Evolutionary conservation across 495 filamentous ascomycete species (phyloP).

Genomic region (Penicillium argentinense): DNA sequence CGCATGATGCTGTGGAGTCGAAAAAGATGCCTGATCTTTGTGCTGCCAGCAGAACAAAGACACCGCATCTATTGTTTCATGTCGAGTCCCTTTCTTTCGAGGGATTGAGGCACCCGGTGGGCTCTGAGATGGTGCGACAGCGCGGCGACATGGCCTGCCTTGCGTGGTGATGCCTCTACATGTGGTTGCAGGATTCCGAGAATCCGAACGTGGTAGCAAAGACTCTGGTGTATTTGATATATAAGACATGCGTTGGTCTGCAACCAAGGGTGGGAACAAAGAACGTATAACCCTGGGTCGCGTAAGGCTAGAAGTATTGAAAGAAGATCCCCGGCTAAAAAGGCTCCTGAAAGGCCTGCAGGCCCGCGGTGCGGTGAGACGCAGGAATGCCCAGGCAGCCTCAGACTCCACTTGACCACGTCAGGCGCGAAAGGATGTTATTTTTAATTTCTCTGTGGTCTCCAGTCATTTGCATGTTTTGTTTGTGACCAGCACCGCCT

Average conservation of each 20-base stretch:
- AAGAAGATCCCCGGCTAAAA: neutral
- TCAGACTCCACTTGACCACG: constrained; percentile 1
- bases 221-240: constrained; percentile 84
- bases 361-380: neutral
- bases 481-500: too few species aligned
- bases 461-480: too few species aligned
- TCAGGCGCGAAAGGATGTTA: constrained; percentile 2
- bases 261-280: too few species aligned
- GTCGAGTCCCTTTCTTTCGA: constrained; percentile 37
- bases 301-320: too few species aligned
- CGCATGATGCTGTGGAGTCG: constrained; percentile 4
- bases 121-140: constrained; percentile 46
- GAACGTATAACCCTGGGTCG: too few species aligned
- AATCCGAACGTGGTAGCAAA: constrained; percentile 72
- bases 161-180: constrained; percentile 80
- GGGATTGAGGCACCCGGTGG: constrained; percentile 35
- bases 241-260: constrained; percentile 63
- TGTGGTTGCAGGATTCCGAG: constrained; percentile 77
- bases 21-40: constrained; percentile 71
- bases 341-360: neutral
- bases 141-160: constrained; percentile 77
- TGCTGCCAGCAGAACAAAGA: constrained; percentile 91
- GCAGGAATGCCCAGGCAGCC: neutral
- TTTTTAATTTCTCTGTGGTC: too few species aligned
- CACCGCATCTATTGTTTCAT: constrained; percentile 39